These are phyloP conservation scores for Phytophthora pluvialis DNA, from an alignment of 352 stramenopile species.

Conservation along the genomic window DNA sequence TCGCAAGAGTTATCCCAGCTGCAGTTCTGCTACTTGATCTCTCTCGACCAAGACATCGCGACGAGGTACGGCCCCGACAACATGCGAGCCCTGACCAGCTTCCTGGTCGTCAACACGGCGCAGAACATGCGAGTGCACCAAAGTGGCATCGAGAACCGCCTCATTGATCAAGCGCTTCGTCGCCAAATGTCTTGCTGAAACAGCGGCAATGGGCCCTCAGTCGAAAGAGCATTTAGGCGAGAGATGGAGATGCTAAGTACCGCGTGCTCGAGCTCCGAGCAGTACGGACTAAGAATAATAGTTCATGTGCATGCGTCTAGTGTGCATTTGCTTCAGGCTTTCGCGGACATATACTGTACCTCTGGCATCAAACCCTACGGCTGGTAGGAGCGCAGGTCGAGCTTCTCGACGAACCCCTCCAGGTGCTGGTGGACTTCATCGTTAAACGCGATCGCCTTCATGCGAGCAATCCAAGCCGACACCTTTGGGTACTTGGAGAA, in stretches of 20 bases:
- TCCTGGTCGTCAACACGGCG: conserved; percentile 44
- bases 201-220: too few species aligned
- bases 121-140: conserved; percentile 47
- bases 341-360: too few species aligned
- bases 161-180: conserved; percentile 34
- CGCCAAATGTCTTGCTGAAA: neutral
- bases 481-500: conserved; percentile 62
- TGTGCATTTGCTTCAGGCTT: too few species aligned
- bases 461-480: conserved; percentile 56
- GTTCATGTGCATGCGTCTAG: too few species aligned
- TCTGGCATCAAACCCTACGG: too few species aligned
- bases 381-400: conserved; percentile 29
- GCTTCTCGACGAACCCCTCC: conserved; percentile 33
- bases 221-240: too few species aligned
- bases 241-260: too few species aligned
- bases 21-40: conserved; percentile 58
- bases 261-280: too few species aligned
- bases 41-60: conserved; percentile 44
- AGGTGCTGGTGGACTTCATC: conserved; percentile 58
- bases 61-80: conserved; percentile 27
- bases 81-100: conserved; percentile 48
- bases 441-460: conserved; percentile 60
- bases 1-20: conserved; percentile 45
- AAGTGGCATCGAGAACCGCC: conserved; percentile 51
- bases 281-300: too few species aligned